Base-by-base conservation (phyloP, 2,329 filamentous ascomycete species). In the Colletotrichum filicis region DNA sequence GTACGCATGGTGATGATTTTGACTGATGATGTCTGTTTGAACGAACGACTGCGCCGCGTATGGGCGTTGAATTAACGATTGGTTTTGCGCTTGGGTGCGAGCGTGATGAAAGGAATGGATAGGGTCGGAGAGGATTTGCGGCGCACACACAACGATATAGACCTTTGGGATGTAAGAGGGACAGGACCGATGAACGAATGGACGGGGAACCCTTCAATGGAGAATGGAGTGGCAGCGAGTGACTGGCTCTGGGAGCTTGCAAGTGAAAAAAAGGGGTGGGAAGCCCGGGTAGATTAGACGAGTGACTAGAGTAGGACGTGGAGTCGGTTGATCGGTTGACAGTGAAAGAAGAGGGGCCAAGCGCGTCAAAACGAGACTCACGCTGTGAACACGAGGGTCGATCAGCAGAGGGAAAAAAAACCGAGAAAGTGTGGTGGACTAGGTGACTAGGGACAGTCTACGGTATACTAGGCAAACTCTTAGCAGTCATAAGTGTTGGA, bases 201-300 rank as follows among this genome's bases (percentile, higher is more conserved):
- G 62, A 73, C 64, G 70, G 70, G 68, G 59, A 56, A 19, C 66
- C 55, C 59, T 59, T 60, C 66, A 57, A 63, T 53, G 69, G 42
- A 53, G 37, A 57, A 63, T 53, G 69, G 42, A 53, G 37, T 57
- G 32, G 28, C 42, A 67, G 35, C 57, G 68, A 67, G 42, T 55
- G 63, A 66, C 32, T 53, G 24, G 42, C 61, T 35, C 67, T 52
- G 32, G 60, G 61, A 28, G 16, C 52, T 24, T 53, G 30, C 12
- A 35, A 12, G 49, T 30, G 30, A 42, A 66, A 56, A 73, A 73
- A 70, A 65, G 70, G 70, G 70, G 70, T 52, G 70, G 60, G 32
- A 70, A 52, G 53, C 37, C 64, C 19, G 64, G 64, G 70, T 73
- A 65, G 66, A 70, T 73, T 70, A 73, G 64, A 69, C 66, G 70